Conservation (phyloP, 495 filamentous ascomycete species). For the Durotheca rogersii region DNA sequence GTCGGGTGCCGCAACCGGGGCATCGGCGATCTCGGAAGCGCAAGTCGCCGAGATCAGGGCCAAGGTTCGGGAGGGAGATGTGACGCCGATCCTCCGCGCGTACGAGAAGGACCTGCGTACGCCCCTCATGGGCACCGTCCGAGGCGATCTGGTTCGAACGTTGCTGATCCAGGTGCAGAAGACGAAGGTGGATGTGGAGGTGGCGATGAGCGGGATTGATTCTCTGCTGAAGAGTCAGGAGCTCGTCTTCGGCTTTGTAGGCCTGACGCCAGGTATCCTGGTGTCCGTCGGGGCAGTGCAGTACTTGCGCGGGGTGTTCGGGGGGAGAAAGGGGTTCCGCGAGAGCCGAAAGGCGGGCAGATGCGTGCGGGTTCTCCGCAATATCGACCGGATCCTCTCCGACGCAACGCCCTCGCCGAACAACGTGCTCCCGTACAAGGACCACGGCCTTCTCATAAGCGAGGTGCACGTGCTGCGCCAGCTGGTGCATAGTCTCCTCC, state of each 20-base stretch:
- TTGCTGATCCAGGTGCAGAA: constrained; percentile 96
- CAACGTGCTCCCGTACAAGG: constrained; percentile 78
- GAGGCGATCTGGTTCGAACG: constrained; percentile 84
- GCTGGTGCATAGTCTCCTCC: constrained; percentile 63
- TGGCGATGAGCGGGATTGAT: constrained; percentile 93
- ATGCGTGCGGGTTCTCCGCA: constrained; percentile 72
- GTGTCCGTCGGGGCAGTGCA: constrained; percentile 73
- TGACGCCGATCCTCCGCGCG: constrained; percentile 84
- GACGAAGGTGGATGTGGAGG: constrained; percentile 96
- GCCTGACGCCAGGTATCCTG: constrained; percentile 84
- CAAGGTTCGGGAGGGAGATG: constrained; percentile 84
- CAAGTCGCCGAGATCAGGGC: constrained; percentile 69
- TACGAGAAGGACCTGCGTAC: constrained; percentile 83
- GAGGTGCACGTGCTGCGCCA: constrained; percentile 78
- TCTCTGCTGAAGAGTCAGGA: constrained; percentile 91
- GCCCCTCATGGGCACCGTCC: constrained; percentile 76
- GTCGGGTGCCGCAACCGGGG: constrained; percentile 52
- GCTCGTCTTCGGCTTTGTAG: constrained; percentile 94
- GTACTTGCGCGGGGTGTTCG: constrained; percentile 68
- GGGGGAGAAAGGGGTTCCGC: constrained; percentile 64
- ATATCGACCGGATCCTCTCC: constrained; percentile 79
- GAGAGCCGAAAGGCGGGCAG: constrained; percentile 60
- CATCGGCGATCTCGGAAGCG: constrained; percentile 47
- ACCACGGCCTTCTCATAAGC: constrained; percentile 85
- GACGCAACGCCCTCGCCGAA: constrained; percentile 61